These are phyloP conservation scores for Rhizopus microsporus DNA, from an alignment of 371 early-diverging fungal species.

Conservation along the genomic window DNA sequence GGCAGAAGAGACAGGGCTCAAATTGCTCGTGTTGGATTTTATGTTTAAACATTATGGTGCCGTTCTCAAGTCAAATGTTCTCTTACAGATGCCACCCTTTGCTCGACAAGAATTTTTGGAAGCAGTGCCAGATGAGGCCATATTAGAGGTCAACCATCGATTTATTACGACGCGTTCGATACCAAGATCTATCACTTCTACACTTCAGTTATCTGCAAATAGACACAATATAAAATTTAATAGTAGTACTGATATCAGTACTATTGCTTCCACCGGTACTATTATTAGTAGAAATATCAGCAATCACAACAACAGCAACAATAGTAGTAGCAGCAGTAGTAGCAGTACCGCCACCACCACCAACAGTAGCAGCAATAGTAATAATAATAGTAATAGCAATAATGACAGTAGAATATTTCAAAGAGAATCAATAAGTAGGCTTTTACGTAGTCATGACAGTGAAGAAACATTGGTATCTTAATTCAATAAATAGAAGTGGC, in stretches of 20 bases:
- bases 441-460: constrained; percentile 4
- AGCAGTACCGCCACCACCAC: no score
- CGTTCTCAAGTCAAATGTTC: constrained; percentile 52
- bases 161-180: neutral
- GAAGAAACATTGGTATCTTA: constrained; percentile 2
- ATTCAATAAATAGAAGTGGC: no score
- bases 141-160: constrained; percentile 35
- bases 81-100: constrained; percentile 44
- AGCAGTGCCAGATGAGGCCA: constrained; percentile 48
- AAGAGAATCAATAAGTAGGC: neutral
- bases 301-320: no score
- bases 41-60: constrained; percentile 59
- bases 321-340: no score
- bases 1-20: constrained; percentile 58
- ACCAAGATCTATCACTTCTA: neutral
- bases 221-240: neutral
- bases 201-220: neutral
- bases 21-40: constrained; percentile 53
- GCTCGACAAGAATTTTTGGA: constrained; percentile 44
- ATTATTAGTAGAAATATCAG: no score
- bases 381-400: no score
- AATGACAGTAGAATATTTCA: no score
- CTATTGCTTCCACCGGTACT: no score
- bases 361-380: no score
- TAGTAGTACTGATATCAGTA: no score